Percentiles rank a stretch among this genome's conserved stretches.
phyloP scores from a whole-genome alignment of 2,329 filamentous ascomycete genomes.

The Colletotrichum liriopes region DNA sequence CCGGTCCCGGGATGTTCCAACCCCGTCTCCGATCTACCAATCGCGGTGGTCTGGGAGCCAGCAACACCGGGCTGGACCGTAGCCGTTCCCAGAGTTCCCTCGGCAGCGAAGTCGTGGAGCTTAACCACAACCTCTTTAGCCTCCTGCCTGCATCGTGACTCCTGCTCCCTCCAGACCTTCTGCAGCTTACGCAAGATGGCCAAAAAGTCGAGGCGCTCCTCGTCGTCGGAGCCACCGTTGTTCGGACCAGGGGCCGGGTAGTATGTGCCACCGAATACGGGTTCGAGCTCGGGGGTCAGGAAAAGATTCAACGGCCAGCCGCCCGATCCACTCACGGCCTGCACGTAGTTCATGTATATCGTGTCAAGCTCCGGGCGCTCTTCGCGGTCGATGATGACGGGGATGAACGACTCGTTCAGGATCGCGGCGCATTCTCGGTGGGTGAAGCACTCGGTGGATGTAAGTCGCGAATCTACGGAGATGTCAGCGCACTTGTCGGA shows the following conservation, averaged over 20 bases:
- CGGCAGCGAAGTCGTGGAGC: constrained; percentile 88
- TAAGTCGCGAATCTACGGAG: constrained; percentile 83
- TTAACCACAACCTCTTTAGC: constrained; percentile 87
- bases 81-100: constrained; percentile 78
- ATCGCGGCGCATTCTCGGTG: constrained; percentile 85
- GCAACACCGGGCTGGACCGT: constrained; percentile 46
- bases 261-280: constrained; percentile 96
- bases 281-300: constrained; percentile 91
- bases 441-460: constrained; percentile 92
- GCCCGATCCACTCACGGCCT: constrained; percentile 89
- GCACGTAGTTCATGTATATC: constrained; percentile 98
- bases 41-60: constrained; percentile 36
- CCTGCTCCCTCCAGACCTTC: constrained; percentile 85
- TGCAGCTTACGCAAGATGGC: constrained; percentile 86
- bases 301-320: constrained; percentile 99
- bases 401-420: constrained; percentile 90
- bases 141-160: constrained; percentile 85
- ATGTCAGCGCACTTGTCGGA: constrained; percentile 23
- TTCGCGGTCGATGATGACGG: constrained; percentile 93
- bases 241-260: constrained; percentile 86
- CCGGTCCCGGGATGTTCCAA: constrained; percentile 46
- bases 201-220: constrained; percentile 83
- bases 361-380: constrained; percentile 94
- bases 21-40: constrained; percentile 43
- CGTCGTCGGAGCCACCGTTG: constrained; percentile 60